These are phyloP conservation scores for Colletotrichum trifolii DNA, from an alignment of 2,329 filamentous ascomycete species.

Conservation along the genomic window DNA sequence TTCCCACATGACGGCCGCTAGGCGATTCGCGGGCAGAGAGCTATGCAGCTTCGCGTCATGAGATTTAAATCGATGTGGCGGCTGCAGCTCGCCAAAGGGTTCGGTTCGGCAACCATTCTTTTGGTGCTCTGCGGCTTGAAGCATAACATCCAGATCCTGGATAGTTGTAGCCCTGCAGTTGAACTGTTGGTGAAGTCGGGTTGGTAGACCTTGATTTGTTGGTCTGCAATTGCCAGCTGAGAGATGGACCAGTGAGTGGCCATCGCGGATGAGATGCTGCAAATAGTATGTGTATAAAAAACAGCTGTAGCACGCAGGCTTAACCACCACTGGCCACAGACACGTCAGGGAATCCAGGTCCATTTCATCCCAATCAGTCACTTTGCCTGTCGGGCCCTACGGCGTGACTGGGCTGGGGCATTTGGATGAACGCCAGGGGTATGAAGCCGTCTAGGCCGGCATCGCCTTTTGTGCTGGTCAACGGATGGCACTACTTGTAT, in stretches of 20 bases:
- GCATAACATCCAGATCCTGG: background rate
- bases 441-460: conserved; percentile 12
- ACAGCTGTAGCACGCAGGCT: no score
- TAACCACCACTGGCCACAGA: conserved; percentile 10
- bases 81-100: conserved; percentile 22
- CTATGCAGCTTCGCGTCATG: conserved; percentile 29
- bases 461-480: background rate
- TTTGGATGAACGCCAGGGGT: conserved; percentile 11
- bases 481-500: background rate
- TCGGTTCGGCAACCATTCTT: background rate
- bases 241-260: conserved; percentile 12
- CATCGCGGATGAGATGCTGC: conserved; percentile 18
- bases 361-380: conserved; percentile 6
- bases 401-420: conserved; percentile 10
- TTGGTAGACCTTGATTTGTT: conserved; percentile 2
- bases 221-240: conserved; percentile 16
- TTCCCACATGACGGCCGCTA: conserved; percentile 15
- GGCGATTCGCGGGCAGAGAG: background rate
- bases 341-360: conserved; percentile 10
- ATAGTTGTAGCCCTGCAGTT: background rate
- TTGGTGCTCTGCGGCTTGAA: background rate
- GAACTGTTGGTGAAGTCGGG: background rate
- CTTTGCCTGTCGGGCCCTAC: conserved; percentile 7
- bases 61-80: background rate
- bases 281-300: background rate